phyloP scores from a whole-genome alignment of 768 basidiomycete genomes.

The Zangia roseola region DNA sequence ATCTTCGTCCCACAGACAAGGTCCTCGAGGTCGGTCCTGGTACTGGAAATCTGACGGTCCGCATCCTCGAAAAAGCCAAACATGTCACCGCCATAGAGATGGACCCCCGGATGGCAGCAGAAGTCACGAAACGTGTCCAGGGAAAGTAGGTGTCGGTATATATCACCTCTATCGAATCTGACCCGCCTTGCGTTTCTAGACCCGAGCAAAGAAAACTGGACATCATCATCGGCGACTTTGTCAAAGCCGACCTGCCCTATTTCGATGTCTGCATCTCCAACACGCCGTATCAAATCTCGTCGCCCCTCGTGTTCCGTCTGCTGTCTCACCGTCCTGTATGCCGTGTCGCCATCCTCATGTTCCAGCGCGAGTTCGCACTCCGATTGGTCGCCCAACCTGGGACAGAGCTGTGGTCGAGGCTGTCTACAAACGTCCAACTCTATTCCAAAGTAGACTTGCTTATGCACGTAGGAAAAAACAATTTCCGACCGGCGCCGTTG shows the following conservation, averaged over 20 bases:
- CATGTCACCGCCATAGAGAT: constrained; percentile 93
- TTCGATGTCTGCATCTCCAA: constrained; percentile 99
- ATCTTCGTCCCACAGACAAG: constrained; percentile 89
- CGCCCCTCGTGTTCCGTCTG: constrained; percentile 74
- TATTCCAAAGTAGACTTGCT: constrained; percentile 96
- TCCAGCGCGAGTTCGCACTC: constrained; percentile 97
- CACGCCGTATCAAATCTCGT: constrained; percentile 99
- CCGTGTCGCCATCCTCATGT: constrained; percentile 97
- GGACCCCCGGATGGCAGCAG: constrained; percentile 99
- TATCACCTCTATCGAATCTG: neutral
- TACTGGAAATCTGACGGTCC: constrained; percentile 93
- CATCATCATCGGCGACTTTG: constrained; percentile 88
- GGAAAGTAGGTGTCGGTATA: constrained; percentile 74
- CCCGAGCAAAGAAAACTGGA: constrained; percentile 95
- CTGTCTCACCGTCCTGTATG: constrained; percentile 93
- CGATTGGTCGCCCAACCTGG: too few relatives aligned
- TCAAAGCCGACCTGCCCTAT: constrained; percentile 96
- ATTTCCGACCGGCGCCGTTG: constrained; percentile 93
- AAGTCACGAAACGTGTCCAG: constrained; percentile 94
- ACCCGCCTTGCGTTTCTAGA: constrained; percentile 39
- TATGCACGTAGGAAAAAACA: constrained; percentile 95
- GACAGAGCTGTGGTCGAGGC: constrained; percentile 85
- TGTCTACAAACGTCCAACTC: constrained; percentile 96
- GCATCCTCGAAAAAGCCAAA: constrained; percentile 91
- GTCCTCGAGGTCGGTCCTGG: constrained; percentile 98